Evolutionary conservation across 805 yeast species (phyloP).

Genomic region (Saturnispora ahearnii): DNA sequence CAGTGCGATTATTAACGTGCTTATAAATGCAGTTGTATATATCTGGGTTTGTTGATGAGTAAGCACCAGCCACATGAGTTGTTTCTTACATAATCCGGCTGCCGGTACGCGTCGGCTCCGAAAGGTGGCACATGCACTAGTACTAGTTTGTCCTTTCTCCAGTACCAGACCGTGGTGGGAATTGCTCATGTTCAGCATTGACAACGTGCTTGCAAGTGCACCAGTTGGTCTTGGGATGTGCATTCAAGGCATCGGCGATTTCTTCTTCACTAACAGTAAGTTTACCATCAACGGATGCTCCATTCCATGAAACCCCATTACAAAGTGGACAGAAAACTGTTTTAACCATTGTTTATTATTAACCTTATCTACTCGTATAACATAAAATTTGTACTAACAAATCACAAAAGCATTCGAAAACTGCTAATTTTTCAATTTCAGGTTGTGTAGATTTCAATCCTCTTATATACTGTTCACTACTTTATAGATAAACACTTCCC

Average conservation of each 20-base stretch:
- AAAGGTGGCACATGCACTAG: no score
- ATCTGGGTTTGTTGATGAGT: background rate
- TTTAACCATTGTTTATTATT: conserved; percentile 21
- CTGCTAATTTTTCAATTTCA: no score
- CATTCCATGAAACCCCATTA: conserved; percentile 53
- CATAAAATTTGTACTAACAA: no score
- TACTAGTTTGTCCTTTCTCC: conserved; percentile 24
- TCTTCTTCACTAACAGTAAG: conserved; percentile 24
- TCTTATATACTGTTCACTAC: no score
- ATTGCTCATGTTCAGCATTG: conserved; percentile 31
- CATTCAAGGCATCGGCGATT: conserved; percentile 44
- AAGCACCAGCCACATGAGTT: background rate
- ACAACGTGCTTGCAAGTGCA: conserved; percentile 46
- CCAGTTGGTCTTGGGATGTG: conserved; percentile 39
- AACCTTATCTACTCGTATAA: background rate
- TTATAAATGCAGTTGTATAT: background rate
- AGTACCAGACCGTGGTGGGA: conserved; percentile 58
- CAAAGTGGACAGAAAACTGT: conserved; percentile 33
- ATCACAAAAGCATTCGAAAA: no score
- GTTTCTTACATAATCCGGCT: background rate
- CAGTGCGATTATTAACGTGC: background rate
- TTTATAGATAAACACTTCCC: no score
- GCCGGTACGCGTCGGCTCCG: background rate
- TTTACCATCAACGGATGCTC: conserved; percentile 36
- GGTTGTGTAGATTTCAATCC: no score